Base-by-base conservation (phyloP, 2,329 filamentous ascomycete species). In the Xylariaceae sp. region DNA sequence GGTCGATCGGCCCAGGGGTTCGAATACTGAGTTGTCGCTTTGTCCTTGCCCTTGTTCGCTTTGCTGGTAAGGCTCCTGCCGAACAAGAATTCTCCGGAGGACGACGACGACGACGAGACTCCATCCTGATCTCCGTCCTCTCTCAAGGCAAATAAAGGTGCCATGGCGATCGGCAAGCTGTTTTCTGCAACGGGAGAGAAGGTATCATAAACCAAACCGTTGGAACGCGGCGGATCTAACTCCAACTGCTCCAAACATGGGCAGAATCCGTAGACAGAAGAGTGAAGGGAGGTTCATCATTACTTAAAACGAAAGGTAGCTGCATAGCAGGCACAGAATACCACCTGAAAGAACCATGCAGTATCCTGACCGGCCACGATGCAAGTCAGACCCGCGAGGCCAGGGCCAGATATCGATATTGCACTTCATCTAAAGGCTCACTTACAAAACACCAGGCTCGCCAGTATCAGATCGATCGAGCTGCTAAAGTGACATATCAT, bases 1-100 rank as follows among this genome's bases (percentile, higher is more conserved):
- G 66, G 65, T 6, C 54, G 61, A 31, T 68, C 59, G 10, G 56
- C 66, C 66, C 66, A 68, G 31, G 62, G 60, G 18, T 58, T 61
- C 10, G 47, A 38, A 16, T 38, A 38, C 34, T 4, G 46, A 1
- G 46, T 40, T 11, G 17, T 19, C n/a, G 14, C 44, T 39, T 57
- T 56, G 16, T 22, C 48, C 22, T 58, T 55, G 2, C 39, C 44
- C 12, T 50, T 53, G 17, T 18, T 39, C 31, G 47, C 43, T 13
- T 17, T 43, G 33, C 22, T 43, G 28, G 22, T 28, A 28, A 28
- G 22, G 7, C 22, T 28, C 22, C 7, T 28, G 7, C 4, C 22
- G 22, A 28, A 7, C 22, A 28, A 28, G 22, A 28, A 28, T 7
- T 28, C 22, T 28, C 4, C 22, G 22, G 22, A 28, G 22, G 22